These are phyloP conservation scores for Parasitella parasitica DNA, from an alignment of 371 early-diverging fungal species.

Conservation along the genomic window DNA sequence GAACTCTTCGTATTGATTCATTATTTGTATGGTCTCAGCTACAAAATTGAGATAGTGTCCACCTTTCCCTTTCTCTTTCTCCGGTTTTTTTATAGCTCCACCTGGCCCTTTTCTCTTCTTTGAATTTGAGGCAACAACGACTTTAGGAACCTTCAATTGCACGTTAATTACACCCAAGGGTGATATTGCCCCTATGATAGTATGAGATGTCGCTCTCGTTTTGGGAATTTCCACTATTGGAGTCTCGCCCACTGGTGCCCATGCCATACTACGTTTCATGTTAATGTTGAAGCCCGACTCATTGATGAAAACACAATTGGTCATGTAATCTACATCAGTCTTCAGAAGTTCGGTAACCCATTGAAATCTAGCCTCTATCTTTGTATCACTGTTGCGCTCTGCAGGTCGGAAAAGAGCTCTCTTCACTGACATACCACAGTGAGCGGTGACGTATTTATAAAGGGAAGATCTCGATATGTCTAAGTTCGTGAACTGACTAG, in stretches of 20 bases:
- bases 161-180: too few species aligned
- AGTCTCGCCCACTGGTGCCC: neutral
- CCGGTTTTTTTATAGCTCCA: neutral
- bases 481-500: neutral
- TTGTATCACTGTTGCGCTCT: neutral
- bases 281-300: slow-evolving; percentile 13
- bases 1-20: slow-evolving; percentile 3
- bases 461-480: neutral
- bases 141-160: neutral
- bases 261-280: neutral
- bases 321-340: slow-evolving; percentile 5
- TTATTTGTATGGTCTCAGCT: neutral
- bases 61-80: slow-evolving; percentile 2
- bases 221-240: neutral
- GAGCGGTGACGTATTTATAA: neutral
- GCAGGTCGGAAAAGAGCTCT: neutral
- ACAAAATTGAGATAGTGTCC: slow-evolving; percentile 11
- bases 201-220: neutral
- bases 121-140: neutral
- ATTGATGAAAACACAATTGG: slow-evolving; percentile 12
- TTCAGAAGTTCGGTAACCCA: neutral
- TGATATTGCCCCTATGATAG: slow-evolving; percentile 3
- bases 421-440: neutral
- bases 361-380: slow-evolving; percentile 1
- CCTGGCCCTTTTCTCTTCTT: slow-evolving; percentile 8